Base-by-base conservation (phyloP, 305 asterid species). In the Fraxinus velutina region DNA sequence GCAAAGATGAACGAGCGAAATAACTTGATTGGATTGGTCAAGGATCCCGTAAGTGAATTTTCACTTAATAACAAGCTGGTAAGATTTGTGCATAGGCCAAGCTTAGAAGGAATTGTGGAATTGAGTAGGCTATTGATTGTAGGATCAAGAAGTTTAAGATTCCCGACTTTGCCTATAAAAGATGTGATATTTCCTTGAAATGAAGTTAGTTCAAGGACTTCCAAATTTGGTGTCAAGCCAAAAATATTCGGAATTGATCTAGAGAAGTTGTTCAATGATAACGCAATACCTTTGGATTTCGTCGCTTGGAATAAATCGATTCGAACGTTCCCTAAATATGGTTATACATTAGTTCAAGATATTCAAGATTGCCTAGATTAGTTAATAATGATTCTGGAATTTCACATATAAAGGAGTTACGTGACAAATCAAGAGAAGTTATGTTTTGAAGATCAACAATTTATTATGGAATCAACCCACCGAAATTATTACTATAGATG, bases 11-110 rank as follows among this genome's bases (percentile, higher is more conserved):
- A 93, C 93, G 84, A 93, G 73, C 0, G 83, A 79, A 79, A 3
- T 78, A 93, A 76, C 44, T 37, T 37, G 2, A 1, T 7, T 7
- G 12, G 2, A 36, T 87, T 83, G 78, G 83, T 87, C 81, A 92
- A 75, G 10, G 89, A 17, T 1, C 97, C 94, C 0, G 90, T 60
- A 10, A 92, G 82, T 4, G 88, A 86, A 86, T 91, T 91, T 37
- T 3, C 7, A 22, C 96, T 91, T 44, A 93, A 71, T 10, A 5
- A 91, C 68, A 92, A 85, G 86, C 37, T 87, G 77, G 89, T 84
- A 27, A 93, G 90, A 75, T 88, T 88, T 29, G 85, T 89, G 78
- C 94, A 92, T 5, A 81, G 68, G 82, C 97, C 96, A 55, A 92
- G 84, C 86, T 88, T 90, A 1, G 86, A 72, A 79, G 93, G 93